These are phyloP conservation scores for Coprinellus micaceus DNA, from an alignment of 768 basidiomycete genomes.

Conservation along the genomic window DNA sequence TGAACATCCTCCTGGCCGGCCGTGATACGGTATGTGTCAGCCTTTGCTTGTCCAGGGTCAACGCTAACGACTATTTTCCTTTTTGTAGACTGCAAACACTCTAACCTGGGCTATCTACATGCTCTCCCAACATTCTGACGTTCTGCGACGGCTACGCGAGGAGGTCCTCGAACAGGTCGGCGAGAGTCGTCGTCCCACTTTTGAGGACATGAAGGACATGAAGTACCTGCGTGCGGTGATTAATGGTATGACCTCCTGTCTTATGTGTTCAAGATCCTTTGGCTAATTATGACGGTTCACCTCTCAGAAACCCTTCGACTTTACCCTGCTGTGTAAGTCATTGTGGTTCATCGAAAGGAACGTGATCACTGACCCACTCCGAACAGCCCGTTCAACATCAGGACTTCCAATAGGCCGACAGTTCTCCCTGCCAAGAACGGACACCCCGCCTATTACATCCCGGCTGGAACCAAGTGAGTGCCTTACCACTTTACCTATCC, in stretches of 20 bases:
- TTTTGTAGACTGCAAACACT: constrained; percentile 33
- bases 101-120: constrained; percentile 43
- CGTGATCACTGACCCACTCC: background rate
- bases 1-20: constrained; percentile 4
- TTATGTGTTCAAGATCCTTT: background rate
- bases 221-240: constrained; percentile 35
- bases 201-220: constrained; percentile 46
- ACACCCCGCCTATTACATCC: constrained; percentile 17
- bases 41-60: background rate
- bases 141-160: constrained; percentile 36
- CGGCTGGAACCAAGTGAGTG: constrained; percentile 17
- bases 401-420: constrained; percentile 14
- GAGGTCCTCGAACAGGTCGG: constrained; percentile 43
- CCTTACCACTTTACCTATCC: background rate
- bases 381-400: constrained; percentile 29
- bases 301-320: constrained; percentile 16
- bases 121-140: constrained; percentile 39
- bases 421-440: constrained; percentile 14
- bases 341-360: background rate
- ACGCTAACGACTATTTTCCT: background rate
- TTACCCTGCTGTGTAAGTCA: constrained; percentile 16
- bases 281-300: background rate
- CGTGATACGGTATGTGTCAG: constrained; percentile 11
- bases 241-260: constrained; percentile 21
- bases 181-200: constrained; percentile 31